Percentiles rank a stretch among this genome's conserved stretches.
phyloP scores from a whole-genome alignment of 192 early-diverging fungal genomes.

The Borealophlyctis nickersoniae region DNA sequence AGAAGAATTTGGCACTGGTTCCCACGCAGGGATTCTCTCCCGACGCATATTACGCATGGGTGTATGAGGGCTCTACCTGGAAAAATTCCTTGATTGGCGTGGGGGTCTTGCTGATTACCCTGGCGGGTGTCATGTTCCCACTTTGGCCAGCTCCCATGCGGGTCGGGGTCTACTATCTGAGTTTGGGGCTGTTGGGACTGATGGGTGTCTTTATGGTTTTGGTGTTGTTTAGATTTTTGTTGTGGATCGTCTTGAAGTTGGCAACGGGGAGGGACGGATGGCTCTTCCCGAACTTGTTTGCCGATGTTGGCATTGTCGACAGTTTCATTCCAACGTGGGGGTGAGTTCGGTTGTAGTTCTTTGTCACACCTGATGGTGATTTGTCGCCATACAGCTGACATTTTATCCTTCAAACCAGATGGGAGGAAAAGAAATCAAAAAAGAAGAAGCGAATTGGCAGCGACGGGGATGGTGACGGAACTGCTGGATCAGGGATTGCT shows the following conservation, averaged over 20 bases:
- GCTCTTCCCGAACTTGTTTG: slow-evolving; percentile 98
- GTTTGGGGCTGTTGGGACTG: slow-evolving; percentile 73
- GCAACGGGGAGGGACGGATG: slow-evolving; percentile 80
- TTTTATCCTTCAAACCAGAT: background rate
- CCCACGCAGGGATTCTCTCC: slow-evolving; percentile 58
- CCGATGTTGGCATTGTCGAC: slow-evolving; percentile 90
- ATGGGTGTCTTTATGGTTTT: slow-evolving; percentile 87
- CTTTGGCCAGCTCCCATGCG: slow-evolving; percentile 86
- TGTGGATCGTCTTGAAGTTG: slow-evolving; percentile 74
- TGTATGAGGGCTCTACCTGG: slow-evolving; percentile 88
- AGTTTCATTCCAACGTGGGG: slow-evolving; percentile 89
- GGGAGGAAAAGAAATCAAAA: slow-evolving; percentile 5
- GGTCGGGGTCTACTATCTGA: slow-evolving; percentile 86
- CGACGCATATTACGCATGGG: slow-evolving; percentile 88
- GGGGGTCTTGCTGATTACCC: slow-evolving; percentile 71
- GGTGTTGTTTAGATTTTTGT: slow-evolving; percentile 80
- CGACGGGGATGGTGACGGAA: too few relatives aligned
- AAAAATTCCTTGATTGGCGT: slow-evolving; percentile 73
- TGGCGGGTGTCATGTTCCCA: slow-evolving; percentile 96
- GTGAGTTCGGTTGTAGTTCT: slow-evolving; percentile 37
- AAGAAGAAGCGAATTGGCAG: too few relatives aligned
- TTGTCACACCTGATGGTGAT: too few relatives aligned
- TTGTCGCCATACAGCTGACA: background rate
- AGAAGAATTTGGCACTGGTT: slow-evolving; percentile 30
- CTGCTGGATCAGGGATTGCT: too few relatives aligned